Conservation (phyloP, 805 yeast genomes). For the Starmera pachycereana region DNA sequence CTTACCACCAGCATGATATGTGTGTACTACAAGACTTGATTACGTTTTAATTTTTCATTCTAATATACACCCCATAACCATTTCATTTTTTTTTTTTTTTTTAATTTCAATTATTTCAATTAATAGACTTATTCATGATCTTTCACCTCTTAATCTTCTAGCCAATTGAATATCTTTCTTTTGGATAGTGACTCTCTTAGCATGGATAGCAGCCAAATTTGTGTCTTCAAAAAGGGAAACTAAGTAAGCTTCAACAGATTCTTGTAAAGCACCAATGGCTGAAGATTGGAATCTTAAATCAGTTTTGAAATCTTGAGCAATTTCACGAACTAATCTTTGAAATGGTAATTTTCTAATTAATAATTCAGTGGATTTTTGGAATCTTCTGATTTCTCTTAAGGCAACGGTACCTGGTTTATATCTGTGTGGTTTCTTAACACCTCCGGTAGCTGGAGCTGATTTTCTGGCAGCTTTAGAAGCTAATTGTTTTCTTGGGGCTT, state of each 20-base stretch:
- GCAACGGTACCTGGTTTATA: conserved; percentile 97
- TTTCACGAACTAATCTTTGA: conserved; percentile 94
- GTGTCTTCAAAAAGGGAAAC: conserved; percentile 96
- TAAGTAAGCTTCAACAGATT: conserved; percentile 96
- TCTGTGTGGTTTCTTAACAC: conserved; percentile 93
- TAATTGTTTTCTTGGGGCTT: conserved; percentile 87
- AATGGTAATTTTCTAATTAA: conserved; percentile 94
- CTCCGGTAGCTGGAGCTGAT: conserved; percentile 86
- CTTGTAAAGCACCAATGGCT: conserved; percentile 96
- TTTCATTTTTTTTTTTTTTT: too few relatives aligned
- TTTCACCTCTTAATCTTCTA: conserved; percentile 95
- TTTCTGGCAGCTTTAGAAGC: conserved; percentile 92
- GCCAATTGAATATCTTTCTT: conserved; percentile 98
- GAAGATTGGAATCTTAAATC: conserved; percentile 95
- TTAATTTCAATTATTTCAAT: conserved; percentile 7
- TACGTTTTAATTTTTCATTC: too few relatives aligned
- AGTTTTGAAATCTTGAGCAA: conserved; percentile 88
- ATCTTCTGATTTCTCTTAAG: conserved; percentile 93
- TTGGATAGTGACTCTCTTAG: conserved; percentile 97
- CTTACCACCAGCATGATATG: conserved; percentile 77
- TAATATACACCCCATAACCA: neutral
- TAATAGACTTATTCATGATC: conserved; percentile 44
- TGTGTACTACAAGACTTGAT: too few relatives aligned
- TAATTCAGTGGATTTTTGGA: conserved; percentile 92
- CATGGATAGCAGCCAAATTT: conserved; percentile 96